These are phyloP conservation scores for Colletotrichum sp. DNA, from an alignment of 2,329 filamentous ascomycete species.

Conservation along the genomic window DNA sequence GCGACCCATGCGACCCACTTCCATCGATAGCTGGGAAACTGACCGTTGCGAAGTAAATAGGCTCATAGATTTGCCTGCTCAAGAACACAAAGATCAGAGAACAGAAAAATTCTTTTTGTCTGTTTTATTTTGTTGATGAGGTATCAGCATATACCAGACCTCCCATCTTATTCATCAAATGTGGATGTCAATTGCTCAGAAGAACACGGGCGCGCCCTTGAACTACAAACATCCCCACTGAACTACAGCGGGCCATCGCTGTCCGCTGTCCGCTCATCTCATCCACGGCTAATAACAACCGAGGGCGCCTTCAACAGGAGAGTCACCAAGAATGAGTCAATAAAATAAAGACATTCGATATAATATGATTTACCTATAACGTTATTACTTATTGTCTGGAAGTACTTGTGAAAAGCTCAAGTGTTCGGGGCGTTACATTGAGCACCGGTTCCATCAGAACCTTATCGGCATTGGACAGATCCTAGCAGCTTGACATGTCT, in stretches of 20 bases:
- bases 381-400: background rate
- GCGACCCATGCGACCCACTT: background rate
- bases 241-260: background rate
- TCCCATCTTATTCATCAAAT: background rate
- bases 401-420: background rate
- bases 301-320: background rate
- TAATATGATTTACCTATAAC: background rate
- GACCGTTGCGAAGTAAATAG: background rate
- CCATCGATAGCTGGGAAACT: background rate
- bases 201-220: background rate
- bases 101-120: background rate
- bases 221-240: background rate
- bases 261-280: background rate
- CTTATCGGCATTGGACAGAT: background rate
- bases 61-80: background rate
- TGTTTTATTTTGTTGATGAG: background rate
- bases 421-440: background rate
- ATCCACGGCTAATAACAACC: background rate
- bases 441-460: background rate
- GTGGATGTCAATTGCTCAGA: background rate
- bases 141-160: accelerated
- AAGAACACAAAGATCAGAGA: background rate
- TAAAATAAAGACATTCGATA: background rate
- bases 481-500: background rate
- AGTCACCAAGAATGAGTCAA: background rate